Evolutionary conservation across 2,329 filamentous ascomycete species (phyloP).

Genomic region (Daldinia sp.): DNA sequence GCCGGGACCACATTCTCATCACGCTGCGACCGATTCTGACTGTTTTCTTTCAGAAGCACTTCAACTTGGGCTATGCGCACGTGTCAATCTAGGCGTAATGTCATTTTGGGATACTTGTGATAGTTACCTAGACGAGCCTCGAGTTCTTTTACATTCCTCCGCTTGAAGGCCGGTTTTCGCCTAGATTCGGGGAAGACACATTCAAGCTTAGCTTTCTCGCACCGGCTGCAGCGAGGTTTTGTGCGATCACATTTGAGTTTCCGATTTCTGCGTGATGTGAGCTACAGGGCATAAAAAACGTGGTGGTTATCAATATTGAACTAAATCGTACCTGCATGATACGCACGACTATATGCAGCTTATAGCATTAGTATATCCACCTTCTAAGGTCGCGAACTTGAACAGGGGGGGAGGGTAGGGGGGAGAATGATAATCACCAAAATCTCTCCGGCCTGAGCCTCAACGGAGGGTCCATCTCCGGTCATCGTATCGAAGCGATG

Average conservation of each 20-base stretch:
- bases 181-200: conserved; percentile 90
- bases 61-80: conserved; percentile 75
- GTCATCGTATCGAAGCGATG: conserved; percentile 33
- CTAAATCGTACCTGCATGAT: conserved; percentile 66
- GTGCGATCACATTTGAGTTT: conserved; percentile 88
- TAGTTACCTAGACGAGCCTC: conserved; percentile 81
- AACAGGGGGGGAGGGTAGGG: conserved; percentile 7
- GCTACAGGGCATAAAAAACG: conserved; percentile 41
- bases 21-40: conserved; percentile 48
- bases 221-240: conserved; percentile 82
- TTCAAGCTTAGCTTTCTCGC: conserved; percentile 74
- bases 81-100: conserved; percentile 24
- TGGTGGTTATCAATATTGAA: background rate
- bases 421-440: conserved; percentile 36
- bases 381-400: no score
- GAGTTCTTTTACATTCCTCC: conserved; percentile 88
- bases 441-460: conserved; percentile 36
- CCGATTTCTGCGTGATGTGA: conserved; percentile 78
- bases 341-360: conserved; percentile 39
- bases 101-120: conserved; percentile 32
- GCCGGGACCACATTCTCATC: conserved; percentile 39
- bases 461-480: conserved; percentile 31
- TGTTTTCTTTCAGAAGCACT: conserved; percentile 75
- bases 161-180: conserved; percentile 86
- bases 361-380: conserved; percentile 28